Evolutionary conservation across 2,329 filamentous ascomycete genomes (phyloP).

Genomic region (Thielaviopsis populi): DNA sequence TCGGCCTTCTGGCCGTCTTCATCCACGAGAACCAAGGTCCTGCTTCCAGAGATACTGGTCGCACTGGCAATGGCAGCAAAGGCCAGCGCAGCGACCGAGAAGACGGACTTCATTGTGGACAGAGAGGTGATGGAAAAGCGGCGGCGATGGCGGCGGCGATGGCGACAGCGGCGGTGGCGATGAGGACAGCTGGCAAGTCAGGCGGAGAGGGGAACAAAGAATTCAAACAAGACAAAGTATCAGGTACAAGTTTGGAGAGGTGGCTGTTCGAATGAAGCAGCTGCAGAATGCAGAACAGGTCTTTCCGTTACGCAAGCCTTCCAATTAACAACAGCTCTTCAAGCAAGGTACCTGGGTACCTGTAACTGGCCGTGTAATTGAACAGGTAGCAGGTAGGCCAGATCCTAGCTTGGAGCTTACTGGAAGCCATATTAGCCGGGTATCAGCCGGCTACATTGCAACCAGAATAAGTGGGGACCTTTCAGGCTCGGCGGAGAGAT

Average conservation of each 20-base stretch:
- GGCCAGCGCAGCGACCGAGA: constrained; percentile 54
- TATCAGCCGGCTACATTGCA: background rate
- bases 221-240: no score
- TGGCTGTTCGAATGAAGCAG: background rate
- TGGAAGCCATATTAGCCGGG: background rate
- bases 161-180: background rate
- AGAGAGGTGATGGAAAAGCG: constrained; percentile 7
- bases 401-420: background rate
- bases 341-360: background rate
- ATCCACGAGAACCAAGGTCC: constrained; percentile 76
- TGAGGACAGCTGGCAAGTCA: background rate
- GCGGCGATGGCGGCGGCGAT: background rate
- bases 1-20: constrained; percentile 63
- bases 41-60: constrained; percentile 61
- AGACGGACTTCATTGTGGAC: constrained; percentile 55
- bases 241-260: background rate
- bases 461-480: background rate
- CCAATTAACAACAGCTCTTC: background rate
- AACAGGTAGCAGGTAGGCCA: background rate
- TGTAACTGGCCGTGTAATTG: background rate
- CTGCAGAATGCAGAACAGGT: background rate
- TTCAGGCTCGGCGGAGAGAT: background rate
- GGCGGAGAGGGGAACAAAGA: background rate
- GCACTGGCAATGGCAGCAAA: constrained; percentile 55
- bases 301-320: constrained; percentile 2